Evolutionary conservation across 2,329 filamentous ascomycete genomes (phyloP), one percentile per base, ranked within the genome.

Genomic region (Ascosphaera pollenicola): DNA sequence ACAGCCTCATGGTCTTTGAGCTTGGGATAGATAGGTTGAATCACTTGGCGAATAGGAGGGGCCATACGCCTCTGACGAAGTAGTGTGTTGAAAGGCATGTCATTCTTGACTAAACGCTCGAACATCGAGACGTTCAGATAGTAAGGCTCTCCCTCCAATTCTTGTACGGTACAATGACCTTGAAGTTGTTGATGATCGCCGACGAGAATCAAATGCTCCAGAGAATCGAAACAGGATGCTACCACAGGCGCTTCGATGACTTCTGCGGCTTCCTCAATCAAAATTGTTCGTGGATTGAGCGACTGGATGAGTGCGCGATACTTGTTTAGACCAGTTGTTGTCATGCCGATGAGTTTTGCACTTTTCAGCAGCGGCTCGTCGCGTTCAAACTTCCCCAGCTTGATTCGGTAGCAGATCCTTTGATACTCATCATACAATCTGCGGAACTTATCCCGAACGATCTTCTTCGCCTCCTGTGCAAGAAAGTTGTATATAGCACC

Each of bases 181-280:
- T 74, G 70, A 2, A 91, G 62, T 50, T 91, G 83, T 53, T 81
- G 70, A 47, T 91, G 82, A 49, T 91, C 82, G 1, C 83, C 82
- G 0, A 91, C 71, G 2, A 78, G 60, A 39, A 78, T 70, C 24
- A 78, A 57, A 42, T 79, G 74, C 46, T 79, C 59, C 2, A 79
- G 48, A 2, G 68, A 68, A 17, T 73, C 65, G 26, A 78, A 52
- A 50, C 73, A 75, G 10, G 69, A 67, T 4, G 64, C 69, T 7
- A 67, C 60, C 35, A 78, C 61, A 1, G 69, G 70, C 3, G 60
- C 63, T 47, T 69, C 66, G 3, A 66, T 66, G 0, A 76, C 78
- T 51, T 91, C 80, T 0, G 80, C 82, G 0, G 79, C 78, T 57
- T 89, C 78, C 60, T 89, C 78, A 37, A 91, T 74, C 30, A 91